Evolutionary conservation across 768 basidiomycete genomes (phyloP).

Genomic region (Suillus cothurnatus): DNA sequence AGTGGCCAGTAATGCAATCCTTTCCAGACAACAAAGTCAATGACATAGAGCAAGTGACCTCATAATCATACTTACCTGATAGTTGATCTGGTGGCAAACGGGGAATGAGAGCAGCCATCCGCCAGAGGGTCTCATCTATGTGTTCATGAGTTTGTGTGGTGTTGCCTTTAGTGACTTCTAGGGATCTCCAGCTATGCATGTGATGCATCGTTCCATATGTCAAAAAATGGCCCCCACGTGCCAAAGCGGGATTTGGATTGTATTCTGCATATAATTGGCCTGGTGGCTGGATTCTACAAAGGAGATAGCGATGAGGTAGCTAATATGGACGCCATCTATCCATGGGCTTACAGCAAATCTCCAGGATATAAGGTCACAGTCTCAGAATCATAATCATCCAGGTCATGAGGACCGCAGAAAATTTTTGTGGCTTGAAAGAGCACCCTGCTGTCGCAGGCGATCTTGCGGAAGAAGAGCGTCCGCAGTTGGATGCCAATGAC

Average conservation of each 20-base stretch:
- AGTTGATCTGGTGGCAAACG: background rate
- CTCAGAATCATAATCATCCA: background rate
- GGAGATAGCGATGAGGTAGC: background rate
- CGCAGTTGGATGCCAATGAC: background rate
- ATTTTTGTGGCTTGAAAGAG: background rate
- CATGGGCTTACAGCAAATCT: background rate
- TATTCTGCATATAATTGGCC: background rate
- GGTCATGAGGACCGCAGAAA: background rate
- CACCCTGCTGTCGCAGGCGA: background rate
- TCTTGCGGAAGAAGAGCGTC: background rate
- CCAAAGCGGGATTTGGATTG: background rate
- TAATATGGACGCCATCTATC: background rate
- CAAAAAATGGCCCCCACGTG: background rate
- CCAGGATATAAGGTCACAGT: background rate
- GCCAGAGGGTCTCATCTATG: background rate
- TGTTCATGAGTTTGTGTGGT: background rate
- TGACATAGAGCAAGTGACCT: too few relatives aligned
- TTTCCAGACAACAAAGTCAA: background rate
- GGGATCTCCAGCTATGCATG: background rate
- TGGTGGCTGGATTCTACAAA: background rate
- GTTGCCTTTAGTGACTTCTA: too few relatives aligned
- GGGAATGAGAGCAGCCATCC: background rate
- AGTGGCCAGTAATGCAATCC: background rate
- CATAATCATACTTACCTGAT: background rate
- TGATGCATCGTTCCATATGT: background rate